Base-by-base conservation (phyloP, 139 green algal genomes). In the Dunaliella sp. region DNA sequence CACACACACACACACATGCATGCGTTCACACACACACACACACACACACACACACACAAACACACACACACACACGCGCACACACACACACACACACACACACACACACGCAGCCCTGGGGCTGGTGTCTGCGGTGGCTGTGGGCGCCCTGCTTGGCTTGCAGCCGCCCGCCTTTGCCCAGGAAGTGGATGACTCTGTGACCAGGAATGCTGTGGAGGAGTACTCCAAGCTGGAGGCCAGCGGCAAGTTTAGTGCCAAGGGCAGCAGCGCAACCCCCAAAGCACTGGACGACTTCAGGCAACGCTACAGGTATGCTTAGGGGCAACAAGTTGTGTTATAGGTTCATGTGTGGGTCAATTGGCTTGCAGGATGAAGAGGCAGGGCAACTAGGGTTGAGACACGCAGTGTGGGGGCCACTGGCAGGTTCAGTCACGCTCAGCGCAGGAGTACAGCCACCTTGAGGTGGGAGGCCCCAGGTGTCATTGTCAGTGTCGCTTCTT, bases 211-310 rank as follows among this genome's bases (percentile, higher is more conserved):
- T 0, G 73, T 89, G 35, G 75, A 84, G 32, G 88, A 93, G 77
- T 92, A 93, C 79, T 77, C 84, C 12, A 82, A 87, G 28, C 87
- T 92, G 31, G 90, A 93, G 72, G 84, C 76, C 30, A 83, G 86
- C 58, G 85, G 87, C 36, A 91, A 91, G 82, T 80, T 90, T 1
- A 84, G 58, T 30, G 85, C 84, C 36, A 91, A 91, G 82, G 72
- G 89, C 3, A 84, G 58, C 26, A 87, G 85, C 28, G 32, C 1
- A 1, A 31, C 31, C 2, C 22, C 37, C 34, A 90, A 88, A 73
- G 78, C 83, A 1, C 75, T 91, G 30, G 89, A 93, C 0, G 88
- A 89, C 36, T 88, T 91, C 36, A 85, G 90, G 0, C 2, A 22
- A n/a, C 90, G 90, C 73, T 91, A 89, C 33, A 76, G 75, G 48